phyloP scores from a whole-genome alignment of 805 yeast species.

The Candida maesae region DNA sequence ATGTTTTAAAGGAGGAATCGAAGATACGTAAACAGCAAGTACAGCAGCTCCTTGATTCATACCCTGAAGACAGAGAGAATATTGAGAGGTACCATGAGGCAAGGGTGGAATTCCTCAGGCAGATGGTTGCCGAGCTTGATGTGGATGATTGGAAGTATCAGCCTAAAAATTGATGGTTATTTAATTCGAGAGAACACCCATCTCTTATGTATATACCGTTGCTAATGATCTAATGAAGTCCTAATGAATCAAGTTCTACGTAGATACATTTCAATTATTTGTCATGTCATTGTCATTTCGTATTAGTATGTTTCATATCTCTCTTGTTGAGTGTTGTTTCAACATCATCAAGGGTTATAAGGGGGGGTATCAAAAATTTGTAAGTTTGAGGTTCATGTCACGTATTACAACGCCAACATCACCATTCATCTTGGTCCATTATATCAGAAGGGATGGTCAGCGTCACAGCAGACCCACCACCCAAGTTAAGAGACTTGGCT shows the following conservation, averaged over 20 bases:
- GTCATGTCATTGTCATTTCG: slow-evolving; percentile 2
- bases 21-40: slow-evolving; percentile 2
- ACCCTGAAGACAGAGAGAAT: slow-evolving; percentile 1
- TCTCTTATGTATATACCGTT: too few species aligned
- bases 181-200: too few species aligned
- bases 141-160: slow-evolving; percentile 13
- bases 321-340: not conserved
- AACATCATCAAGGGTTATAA: not conserved
- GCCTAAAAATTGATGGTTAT: not conserved
- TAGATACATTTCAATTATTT: not conserved
- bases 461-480: slow-evolving; percentile 11
- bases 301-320: not conserved
- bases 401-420: too few species aligned
- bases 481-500: slow-evolving; percentile 21
- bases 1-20: slow-evolving; percentile 8
- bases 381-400: too few species aligned
- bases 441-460: slow-evolving; percentile 20
- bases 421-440: slow-evolving; percentile 25
- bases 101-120: slow-evolving; percentile 8
- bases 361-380: not conserved
- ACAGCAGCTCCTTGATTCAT: slow-evolving; percentile 1
- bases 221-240: too few species aligned
- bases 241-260: too few species aligned
- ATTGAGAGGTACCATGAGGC: slow-evolving; percentile 1
- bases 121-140: slow-evolving; percentile 6